phyloP scores from a whole-genome alignment of 2,329 filamentous ascomycete species.

The Claviceps maximensis region DNA sequence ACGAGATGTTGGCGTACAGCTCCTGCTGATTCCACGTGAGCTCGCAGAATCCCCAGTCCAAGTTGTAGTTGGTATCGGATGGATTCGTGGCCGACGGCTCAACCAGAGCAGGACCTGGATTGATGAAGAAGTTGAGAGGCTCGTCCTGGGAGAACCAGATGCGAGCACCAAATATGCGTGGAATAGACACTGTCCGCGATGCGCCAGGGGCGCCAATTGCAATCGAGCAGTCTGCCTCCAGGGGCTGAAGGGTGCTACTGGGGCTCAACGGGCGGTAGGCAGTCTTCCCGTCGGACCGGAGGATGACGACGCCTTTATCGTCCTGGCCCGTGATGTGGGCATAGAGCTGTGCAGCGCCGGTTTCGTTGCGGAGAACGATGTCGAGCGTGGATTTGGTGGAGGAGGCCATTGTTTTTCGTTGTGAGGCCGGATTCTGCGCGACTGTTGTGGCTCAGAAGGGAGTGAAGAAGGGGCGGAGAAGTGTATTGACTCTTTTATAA shows the following conservation, averaged over 20 bases:
- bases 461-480: neutral
- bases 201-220: slow-evolving; percentile 47
- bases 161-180: slow-evolving; percentile 55
- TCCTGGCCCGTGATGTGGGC: slow-evolving; percentile 57
- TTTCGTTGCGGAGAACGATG: slow-evolving; percentile 53
- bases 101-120: slow-evolving; percentile 58
- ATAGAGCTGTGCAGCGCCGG: slow-evolving; percentile 41
- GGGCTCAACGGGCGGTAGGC: slow-evolving; percentile 53
- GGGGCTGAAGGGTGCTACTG: slow-evolving; percentile 30
- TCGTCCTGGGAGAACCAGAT: slow-evolving; percentile 56
- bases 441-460: neutral
- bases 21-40: slow-evolving; percentile 50
- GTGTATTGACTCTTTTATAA: neutral
- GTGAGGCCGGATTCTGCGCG: neutral
- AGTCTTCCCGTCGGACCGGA: slow-evolving; percentile 52
- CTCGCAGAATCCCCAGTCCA: slow-evolving; percentile 55
- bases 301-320: slow-evolving; percentile 45
- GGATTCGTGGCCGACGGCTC: slow-evolving; percentile 61
- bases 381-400: slow-evolving; percentile 35
- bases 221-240: slow-evolving; percentile 49
- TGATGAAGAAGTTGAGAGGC: slow-evolving; percentile 54
- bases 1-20: slow-evolving; percentile 56
- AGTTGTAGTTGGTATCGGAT: slow-evolving; percentile 46
- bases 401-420: slow-evolving; percentile 5
- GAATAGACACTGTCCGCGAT: slow-evolving; percentile 48